A percentile compares a stretch with the other conserved stretches of the same genome.
Conservation (phyloP, 208 protist genomes). For the Angomonas ambiguus region DNA sequence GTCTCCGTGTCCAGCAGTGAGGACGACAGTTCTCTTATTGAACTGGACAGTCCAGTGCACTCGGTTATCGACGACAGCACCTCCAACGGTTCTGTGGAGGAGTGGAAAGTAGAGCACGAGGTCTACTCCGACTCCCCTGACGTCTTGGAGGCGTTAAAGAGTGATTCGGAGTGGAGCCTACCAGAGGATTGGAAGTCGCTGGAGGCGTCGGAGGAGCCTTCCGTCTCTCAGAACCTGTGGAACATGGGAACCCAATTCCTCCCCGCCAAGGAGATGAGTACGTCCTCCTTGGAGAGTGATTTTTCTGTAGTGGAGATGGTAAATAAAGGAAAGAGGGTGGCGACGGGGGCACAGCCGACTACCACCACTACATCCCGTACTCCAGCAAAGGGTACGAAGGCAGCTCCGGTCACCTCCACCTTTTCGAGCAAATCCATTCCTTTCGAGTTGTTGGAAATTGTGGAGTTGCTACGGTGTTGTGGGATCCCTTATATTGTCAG, state of each 20-base stretch:
- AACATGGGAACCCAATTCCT: not conserved
- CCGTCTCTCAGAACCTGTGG: no score
- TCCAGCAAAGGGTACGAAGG: not conserved
- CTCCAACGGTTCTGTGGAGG: no score
- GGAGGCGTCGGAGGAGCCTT: no score
- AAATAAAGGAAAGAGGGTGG: not conserved
- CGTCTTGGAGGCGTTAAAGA: no score
- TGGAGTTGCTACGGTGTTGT: slow-evolving; percentile 80
- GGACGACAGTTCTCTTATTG: no score
- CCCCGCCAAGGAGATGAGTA: not conserved
- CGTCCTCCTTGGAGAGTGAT: not conserved
- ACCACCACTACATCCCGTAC: not conserved
- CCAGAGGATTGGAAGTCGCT: no score
- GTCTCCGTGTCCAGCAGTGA: no score
- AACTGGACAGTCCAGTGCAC: no score
- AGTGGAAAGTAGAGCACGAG: no score
- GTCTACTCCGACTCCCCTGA: no score
- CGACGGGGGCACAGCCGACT: not conserved
- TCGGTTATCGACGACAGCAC: no score
- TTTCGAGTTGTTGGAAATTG: slow-evolving; percentile 64
- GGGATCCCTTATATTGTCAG: slow-evolving; percentile 85
- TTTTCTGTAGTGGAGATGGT: not conserved
- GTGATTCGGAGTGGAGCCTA: no score
- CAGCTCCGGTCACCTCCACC: not conserved
- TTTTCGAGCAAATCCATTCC: slow-evolving; percentile 18